Percentiles rank a stretch among this genome's conserved stretches.
phyloP scores from a whole-genome alignment of 257 asterid genomes.

The Handroanthus guayacan region DNA sequence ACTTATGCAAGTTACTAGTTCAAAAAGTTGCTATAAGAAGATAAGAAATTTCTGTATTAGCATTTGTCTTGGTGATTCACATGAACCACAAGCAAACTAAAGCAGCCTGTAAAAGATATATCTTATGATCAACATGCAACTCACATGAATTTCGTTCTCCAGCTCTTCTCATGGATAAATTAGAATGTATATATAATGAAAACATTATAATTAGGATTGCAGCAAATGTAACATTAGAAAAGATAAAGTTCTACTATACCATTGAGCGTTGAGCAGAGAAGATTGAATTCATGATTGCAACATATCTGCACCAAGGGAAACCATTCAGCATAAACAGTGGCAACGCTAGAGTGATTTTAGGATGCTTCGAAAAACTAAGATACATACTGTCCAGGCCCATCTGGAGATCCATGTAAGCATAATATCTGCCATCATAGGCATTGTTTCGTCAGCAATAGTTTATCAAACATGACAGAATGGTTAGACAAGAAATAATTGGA shows the following conservation, averaged over 20 bases:
- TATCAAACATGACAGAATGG: conserved; percentile 31
- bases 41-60: background rate
- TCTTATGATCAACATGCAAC: background rate
- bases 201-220: conserved; percentile 1
- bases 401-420: conserved; percentile 96
- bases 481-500: conserved; percentile 4
- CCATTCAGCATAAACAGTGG: conserved; percentile 28
- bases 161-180: conserved; percentile 18
- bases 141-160: conserved; percentile 11
- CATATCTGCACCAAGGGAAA: conserved; percentile 68
- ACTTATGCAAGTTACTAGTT: background rate
- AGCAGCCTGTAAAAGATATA: background rate
- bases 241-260: conserved; percentile 48
- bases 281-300: conserved; percentile 93
- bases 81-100: conserved; percentile 5
- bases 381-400: conserved; percentile 95
- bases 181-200: conserved; percentile 13
- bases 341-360: background rate
- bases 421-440: conserved; percentile 69
- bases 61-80: background rate
- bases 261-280: conserved; percentile 94
- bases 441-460: conserved; percentile 37
- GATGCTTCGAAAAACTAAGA: conserved; percentile 26
- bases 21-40: conserved; percentile 9
- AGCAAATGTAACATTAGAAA: conserved; percentile 4